Percentiles rank a stretch among this genome's conserved stretches.
These are phyloP conservation scores for Aureobasidium zeae DNA, from an alignment of 2,329 filamentous ascomycete genomes.

Conservation along the genomic window DNA sequence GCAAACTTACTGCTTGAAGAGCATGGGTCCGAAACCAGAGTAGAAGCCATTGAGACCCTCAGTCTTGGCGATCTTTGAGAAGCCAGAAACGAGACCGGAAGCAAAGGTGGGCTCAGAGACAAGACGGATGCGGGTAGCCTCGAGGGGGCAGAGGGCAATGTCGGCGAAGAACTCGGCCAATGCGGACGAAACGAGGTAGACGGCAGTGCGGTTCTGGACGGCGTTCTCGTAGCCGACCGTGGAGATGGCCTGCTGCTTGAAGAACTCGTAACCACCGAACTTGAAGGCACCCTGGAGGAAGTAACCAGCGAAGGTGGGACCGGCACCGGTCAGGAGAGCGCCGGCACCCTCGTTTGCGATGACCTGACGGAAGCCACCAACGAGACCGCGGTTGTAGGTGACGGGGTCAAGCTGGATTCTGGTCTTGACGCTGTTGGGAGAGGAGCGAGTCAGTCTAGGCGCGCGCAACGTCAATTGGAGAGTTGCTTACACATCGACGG, in stretches of 20 bases:
- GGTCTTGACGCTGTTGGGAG: conserved; percentile 77
- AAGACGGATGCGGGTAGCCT: conserved; percentile 88
- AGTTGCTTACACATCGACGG: conserved; percentile 97
- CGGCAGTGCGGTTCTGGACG: conserved; percentile 65
- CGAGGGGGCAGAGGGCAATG: conserved; percentile 80
- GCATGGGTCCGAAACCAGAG: conserved; percentile 79
- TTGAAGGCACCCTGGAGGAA: conserved; percentile 92
- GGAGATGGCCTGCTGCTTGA: conserved; percentile 88
- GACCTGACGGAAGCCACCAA: conserved; percentile 81
- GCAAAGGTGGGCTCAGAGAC: conserved; percentile 82
- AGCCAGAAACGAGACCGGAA: conserved; percentile 67
- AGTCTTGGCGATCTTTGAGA: conserved; percentile 71
- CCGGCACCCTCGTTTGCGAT: conserved; percentile 74
- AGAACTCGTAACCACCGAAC: conserved; percentile 92
- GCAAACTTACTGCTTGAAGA: conserved; percentile 60
- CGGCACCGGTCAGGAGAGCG: conserved; percentile 76
- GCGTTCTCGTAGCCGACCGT: conserved; percentile 67
- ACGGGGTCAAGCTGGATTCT: conserved; percentile 85
- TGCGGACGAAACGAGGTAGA: conserved; percentile 63
- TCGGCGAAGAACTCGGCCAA: conserved; percentile 60
- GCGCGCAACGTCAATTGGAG: not conserved
- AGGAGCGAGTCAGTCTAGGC: conserved; percentile 12
- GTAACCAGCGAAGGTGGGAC: conserved; percentile 80
- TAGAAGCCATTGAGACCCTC: conserved; percentile 84
- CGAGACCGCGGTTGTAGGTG: conserved; percentile 80